Conservation (phyloP, 345 rosid species). For the Citrus reticulata region DNA sequence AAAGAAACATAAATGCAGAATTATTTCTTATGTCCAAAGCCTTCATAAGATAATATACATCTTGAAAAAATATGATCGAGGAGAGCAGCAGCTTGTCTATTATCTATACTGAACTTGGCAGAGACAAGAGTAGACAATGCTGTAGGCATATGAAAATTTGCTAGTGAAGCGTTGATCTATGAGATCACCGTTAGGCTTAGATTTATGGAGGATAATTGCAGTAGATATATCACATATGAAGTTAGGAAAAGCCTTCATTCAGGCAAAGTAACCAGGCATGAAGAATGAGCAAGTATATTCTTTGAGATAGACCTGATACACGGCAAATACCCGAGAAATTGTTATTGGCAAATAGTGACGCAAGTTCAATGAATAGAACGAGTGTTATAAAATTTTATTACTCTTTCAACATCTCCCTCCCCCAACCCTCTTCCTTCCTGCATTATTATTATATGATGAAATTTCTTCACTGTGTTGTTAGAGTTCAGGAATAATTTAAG, state of each 20-base stretch:
- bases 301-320: neutral
- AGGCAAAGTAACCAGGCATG: neutral
- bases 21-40: neutral
- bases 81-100: neutral
- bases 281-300: neutral
- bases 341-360: neutral
- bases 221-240: neutral
- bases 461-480: neutral
- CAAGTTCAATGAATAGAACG: neutral
- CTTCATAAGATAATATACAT: neutral
- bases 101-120: neutral
- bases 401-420: neutral
- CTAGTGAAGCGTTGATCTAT: neutral
- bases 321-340: neutral
- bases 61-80: neutral
- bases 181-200: neutral
- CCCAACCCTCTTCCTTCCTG: no score
- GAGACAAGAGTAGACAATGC: neutral
- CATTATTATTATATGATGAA: no score
- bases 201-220: neutral
- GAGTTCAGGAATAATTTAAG: neutral
- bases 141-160: neutral
- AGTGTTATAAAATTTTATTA: neutral
- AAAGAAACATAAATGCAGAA: neutral
- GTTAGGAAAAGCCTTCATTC: neutral